Base-by-base conservation (phyloP, 2,329 filamentous ascomycete genomes). In the Fusarium tuaranense region DNA sequence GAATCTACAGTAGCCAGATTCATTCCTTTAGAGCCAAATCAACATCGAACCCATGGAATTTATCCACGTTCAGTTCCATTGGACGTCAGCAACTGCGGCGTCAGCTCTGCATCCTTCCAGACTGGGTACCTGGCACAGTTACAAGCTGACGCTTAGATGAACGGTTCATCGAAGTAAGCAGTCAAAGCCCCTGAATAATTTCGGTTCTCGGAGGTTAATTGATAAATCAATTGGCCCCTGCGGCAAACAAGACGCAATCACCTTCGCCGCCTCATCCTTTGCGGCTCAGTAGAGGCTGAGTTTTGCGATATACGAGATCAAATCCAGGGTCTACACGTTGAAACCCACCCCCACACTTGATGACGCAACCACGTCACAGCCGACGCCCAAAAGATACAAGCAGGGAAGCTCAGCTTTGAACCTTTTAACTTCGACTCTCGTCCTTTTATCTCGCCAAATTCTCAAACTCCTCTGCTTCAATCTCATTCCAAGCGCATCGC, bases 291-390 rank as follows among this genome's bases (percentile, higher is more conserved):
- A 22, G 38, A 57, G 66, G 53, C 60, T 36, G 68, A 69, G 60
- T 32, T 36, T 22, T 25, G 14, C 46, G 16, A 55, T 18, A 36
- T 63, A 55, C 36, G 20, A 46, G 58, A 60, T 59, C 62, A 70
- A 67, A 70, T 72, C 61, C 58, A 67, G 62, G 64, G 65, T 63
- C 62, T 68, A 44, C 65, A 55, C 61, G 53, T 67, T 53, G 48
- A 69, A 75, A 65, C 57, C 69, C 72, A 72, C 60, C 72, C 69
- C 72, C 72, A 75, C 72, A 75, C 60, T 61, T 46, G 16, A 71
- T 74, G 72, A 74, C 72, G 72, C 72, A 75, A 73, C 61, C 27
- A 59, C 27, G 62, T 73, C 58, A 32, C 65, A 27, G 39, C 65
- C 22, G n/a, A 36, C 65, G 14, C 62, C 62, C 60, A 64, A 74